These are phyloP conservation scores for Xylaria nigripes DNA, from an alignment of 495 filamentous ascomycete genomes.

Conservation along the genomic window DNA sequence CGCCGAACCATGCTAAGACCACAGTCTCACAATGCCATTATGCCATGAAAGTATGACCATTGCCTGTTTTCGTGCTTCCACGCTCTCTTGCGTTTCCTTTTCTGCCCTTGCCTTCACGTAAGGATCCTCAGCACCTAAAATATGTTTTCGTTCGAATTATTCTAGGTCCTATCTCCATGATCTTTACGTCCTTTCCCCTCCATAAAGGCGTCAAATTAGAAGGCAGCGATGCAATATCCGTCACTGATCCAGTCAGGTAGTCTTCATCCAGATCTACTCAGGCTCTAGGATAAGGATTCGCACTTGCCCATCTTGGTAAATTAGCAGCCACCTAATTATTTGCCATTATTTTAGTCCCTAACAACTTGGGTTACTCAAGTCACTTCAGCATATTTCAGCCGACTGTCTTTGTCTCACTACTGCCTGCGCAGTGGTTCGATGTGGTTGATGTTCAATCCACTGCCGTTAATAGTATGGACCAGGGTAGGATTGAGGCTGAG, in stretches of 20 bases:
- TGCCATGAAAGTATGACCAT: not conserved
- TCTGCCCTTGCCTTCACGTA: not conserved
- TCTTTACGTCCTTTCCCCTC: not conserved
- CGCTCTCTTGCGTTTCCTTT: not conserved
- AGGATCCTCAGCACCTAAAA: not conserved
- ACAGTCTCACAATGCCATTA: not conserved
- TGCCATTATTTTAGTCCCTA: not conserved
- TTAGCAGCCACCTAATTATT: not conserved
- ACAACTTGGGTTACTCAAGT: not conserved
- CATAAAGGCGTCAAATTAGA: not conserved
- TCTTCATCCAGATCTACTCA: not conserved
- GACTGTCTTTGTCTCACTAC: not conserved
- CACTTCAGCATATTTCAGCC: not conserved
- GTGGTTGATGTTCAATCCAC: not conserved
- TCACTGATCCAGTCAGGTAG: not conserved
- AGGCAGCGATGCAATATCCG: not conserved
- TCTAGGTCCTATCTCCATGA: not conserved
- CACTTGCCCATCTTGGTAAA: not conserved
- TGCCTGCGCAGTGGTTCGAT: not conserved
- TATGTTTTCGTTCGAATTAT: not conserved
- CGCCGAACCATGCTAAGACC: slow-evolving; percentile 6
- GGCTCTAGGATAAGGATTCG: not conserved
- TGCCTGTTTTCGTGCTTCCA: not conserved
- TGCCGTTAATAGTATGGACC: slow-evolving; percentile 16
- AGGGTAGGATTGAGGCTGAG: slow-evolving; percentile 15